Evolutionary conservation across 805 yeast genomes (phyloP), one percentile per base, ranked within the genome.

Genomic region (Candida incommunis): DNA sequence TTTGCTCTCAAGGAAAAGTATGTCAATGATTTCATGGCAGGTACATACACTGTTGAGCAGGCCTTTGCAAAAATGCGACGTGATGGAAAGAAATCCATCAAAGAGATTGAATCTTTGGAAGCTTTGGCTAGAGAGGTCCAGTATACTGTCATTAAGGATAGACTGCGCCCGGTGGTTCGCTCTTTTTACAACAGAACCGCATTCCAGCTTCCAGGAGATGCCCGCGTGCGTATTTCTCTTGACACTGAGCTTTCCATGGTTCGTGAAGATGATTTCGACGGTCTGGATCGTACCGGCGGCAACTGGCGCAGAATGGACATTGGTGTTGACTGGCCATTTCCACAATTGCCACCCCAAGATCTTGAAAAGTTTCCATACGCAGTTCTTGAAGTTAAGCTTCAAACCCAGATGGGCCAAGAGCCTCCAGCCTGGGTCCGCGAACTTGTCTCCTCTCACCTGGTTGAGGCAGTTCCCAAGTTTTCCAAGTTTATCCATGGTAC

Each of bases 281-380:
- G 96, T 22, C 63, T 70, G 47, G 90, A 87, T 60, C 77, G 98
- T 63, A 85, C 97, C 2, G 72, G 84, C 53, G 81, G 80, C 35
- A 92, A 92, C 65, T 92, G 99, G 99, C 80, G 98, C 68, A 78
- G 99, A 66, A 87, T 80, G 80, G 98, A 92, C 63, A 92, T 92
- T 60, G 99, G 98, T 42, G 92, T 92, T 27, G 95, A 92, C 64
- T 92, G 78, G 76, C 99, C 99, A 40, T 92, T 92, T 63, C 65
- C 69, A 45, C 95, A 90, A 64, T 70, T 92, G 46, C 77, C 88
- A 3, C 90, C 82, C 37, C 71, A 72, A 49, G 98, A 92, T 59
- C 76, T 84, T 43, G 90, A 90, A 59, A 73, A 96, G 56, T 92
- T 92, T 67, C 98, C 98, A 3, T 92, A 92, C 63, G 98, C 98